Percentiles rank a stretch among this genome's conserved stretches.
Evolutionary conservation across 164 flowering plant species (phyloP).

Genomic region (Warburgia ugandensis): DNA sequence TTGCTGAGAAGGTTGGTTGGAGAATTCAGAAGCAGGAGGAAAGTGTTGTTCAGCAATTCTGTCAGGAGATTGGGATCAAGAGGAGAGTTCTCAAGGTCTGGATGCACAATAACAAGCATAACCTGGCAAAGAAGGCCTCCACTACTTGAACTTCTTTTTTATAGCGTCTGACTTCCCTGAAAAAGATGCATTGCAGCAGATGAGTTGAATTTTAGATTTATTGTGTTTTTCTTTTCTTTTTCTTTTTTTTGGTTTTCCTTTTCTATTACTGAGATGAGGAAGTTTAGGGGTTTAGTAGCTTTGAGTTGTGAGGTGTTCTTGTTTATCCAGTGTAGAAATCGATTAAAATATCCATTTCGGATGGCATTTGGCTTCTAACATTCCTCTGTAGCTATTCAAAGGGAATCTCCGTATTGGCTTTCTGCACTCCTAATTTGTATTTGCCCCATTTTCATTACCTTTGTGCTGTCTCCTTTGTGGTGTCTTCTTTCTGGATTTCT

Average conservation of each 20-base stretch:
- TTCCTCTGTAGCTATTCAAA: not conserved
- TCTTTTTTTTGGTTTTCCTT: not conserved
- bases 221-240: not conserved
- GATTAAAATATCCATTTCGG: not conserved
- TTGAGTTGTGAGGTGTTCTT: constrained; percentile 8
- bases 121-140: constrained; percentile 49
- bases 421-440: not conserved
- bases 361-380: not conserved
- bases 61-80: constrained; percentile 81
- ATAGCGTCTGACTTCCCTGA: not conserved
- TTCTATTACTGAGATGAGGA: constrained; percentile 4
- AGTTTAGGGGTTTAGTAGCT: constrained; percentile 3
- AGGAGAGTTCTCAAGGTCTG: constrained; percentile 90
- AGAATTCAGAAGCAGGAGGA: constrained; percentile 88
- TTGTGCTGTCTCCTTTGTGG: no score
- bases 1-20: constrained; percentile 90
- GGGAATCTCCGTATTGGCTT: not conserved
- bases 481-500: no score
- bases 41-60: constrained; percentile 66
- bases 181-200: no score
- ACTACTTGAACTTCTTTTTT: constrained; percentile 3
- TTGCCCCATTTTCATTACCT: not conserved
- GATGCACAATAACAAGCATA: constrained; percentile 97
- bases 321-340: constrained; percentile 8
- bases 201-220: not conserved